Evolutionary conservation across 164 flowering plant genomes (phyloP), one percentile per base, ranked within the genome.

Genomic region (Paratinospora sagittata): DNA sequence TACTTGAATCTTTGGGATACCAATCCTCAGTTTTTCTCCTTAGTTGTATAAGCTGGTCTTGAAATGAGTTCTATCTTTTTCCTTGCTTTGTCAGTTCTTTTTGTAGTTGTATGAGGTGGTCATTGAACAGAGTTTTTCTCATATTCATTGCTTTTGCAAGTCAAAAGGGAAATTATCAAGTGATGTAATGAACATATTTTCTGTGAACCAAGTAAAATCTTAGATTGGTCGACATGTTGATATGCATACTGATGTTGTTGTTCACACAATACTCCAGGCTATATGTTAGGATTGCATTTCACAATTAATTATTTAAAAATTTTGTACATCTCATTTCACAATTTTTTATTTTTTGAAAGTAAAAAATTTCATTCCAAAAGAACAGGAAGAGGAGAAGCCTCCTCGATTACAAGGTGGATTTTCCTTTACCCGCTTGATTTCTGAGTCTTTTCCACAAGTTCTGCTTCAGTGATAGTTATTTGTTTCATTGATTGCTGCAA

Each of bases 41-140:
- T n/a, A n/a, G n/a, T 52, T 52, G 70, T 73, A 41, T 66, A 58
- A 68, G 62, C 26, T 58, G 58, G 68, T 63, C 39, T 71, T 63
- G 21, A 63, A 61, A 62, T 69, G 65, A 52, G 23, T 34, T 58
- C 19, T 62, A 34, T 69, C 72, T 6, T 17, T 16, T 17, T 6
- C n/a, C 19, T 52, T 52, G 21, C n/a, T 52, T 52, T 14, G 21
- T 52, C 58, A 47, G n/a, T 19, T 52, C 23, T 19, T 52, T 52
- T 17, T 19, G n/a, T 17, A 16, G 58, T 16, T 52, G 16, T 52
- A 52, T 0, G 58, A 52, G 58, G n/a, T 49, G 16, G n/a, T 52
- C 24, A 55, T 8, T n/a, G 61, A 55, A 55, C 9, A n/a, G 34
- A n/a, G 61, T 55, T 55, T 17, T 55, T 19, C 24, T 55, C 61